Base-by-base conservation (phyloP, 305 asterid species). In the Fraxinus xanthoxyloides region DNA sequence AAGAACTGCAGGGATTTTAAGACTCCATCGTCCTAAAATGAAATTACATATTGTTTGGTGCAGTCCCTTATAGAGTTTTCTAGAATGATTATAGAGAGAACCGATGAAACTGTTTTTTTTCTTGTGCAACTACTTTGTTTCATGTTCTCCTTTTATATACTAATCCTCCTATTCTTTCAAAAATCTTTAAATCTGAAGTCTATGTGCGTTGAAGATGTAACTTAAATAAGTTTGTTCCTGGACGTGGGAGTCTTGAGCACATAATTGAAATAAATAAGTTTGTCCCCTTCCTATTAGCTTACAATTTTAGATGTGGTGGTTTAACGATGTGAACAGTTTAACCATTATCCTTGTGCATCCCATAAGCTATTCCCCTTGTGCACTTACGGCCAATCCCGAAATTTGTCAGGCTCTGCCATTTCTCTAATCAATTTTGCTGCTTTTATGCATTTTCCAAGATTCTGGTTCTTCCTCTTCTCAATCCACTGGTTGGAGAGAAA, bases 401-500 rank as follows among this genome's bases (percentile, higher is more conserved):
- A 7, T 23, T 19, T 21, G 13, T 21, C 40, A 56, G 59, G n/a
- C 4, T 40, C 65, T 48, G 28, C 3, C 67, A 76, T 82, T 67
- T 63, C 34, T 84, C 12, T 13, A 36, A 84, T 82, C 40, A 80
- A 72, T 12, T 12, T 23, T 65, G 77, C 75, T 81, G 13, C 35
- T 36, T 79, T 72, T 75, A 32, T 80, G 0, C 32, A 4, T 81
- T 61, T 77, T 89, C 89, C 80, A 81, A 92, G 98, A 84, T 95
- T 88, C 63, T 95, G 92, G 92, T 92, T 87, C 96, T 95, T 86
- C 99, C 99, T 65, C 81, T 89, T 40, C 81, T 91, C 81, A 92
- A 90, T 89, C 99, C 95, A 23, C 83, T 92, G 28, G 92, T 95
- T 65, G 99, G 98, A 46, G 98, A 92, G 88, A 92, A 92, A 84